phyloP scores from a whole-genome alignment of 345 rosid genomes.

The Acer campestre region DNA sequence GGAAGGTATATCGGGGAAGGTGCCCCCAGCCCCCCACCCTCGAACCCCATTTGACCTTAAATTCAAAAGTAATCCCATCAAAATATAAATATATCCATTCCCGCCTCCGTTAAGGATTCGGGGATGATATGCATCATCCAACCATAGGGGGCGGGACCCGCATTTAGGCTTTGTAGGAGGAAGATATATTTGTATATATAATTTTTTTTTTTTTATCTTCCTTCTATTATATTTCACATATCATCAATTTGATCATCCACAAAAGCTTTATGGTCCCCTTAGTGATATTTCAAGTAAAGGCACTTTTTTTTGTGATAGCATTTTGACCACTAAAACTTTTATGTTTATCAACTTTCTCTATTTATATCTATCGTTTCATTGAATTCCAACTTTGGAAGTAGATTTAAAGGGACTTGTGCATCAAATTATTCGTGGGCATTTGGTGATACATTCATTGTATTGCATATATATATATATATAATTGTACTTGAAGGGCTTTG shows the following conservation, averaged over 20 bases:
- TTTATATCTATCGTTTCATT: not conserved
- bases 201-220: not conserved
- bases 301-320: not conserved
- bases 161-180: no score
- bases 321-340: not conserved
- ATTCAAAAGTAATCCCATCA: not conserved
- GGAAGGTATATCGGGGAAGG: no score
- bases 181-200: no score
- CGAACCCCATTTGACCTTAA: no score
- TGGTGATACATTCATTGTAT: not conserved
- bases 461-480: not conserved
- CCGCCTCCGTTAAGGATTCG: no score
- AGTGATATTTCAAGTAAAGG: not conserved
- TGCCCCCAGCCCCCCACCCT: no score
- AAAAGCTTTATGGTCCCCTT: not conserved
- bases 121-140: no score
- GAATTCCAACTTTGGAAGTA: not conserved
- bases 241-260: not conserved
- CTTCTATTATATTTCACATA: not conserved
- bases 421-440: not conserved
- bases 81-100: no score
- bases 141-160: no score
- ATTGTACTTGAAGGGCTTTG: not conserved
- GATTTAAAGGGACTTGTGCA: not conserved
- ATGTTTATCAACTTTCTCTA: no score